phyloP scores from a whole-genome alignment of 225 moss, liverwort and hornwort species.

The Pseudisothecium myosuroides region DNA sequence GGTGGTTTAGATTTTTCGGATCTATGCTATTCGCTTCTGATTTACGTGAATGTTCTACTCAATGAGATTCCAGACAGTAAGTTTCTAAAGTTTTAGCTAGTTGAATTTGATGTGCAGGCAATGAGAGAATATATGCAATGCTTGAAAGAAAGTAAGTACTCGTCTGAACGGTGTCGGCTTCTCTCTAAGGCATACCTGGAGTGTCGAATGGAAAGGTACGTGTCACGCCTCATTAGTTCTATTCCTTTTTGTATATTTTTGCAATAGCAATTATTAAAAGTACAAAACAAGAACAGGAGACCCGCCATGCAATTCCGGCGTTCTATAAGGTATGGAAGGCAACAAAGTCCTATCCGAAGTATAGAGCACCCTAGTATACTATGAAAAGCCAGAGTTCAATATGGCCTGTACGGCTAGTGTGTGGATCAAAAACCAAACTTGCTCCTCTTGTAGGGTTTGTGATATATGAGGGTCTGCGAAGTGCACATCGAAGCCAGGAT shows the following conservation, averaged over 20 bases:
- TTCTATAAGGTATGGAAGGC: neutral
- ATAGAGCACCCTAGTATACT: neutral
- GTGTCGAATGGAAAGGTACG: slow-evolving; percentile 84
- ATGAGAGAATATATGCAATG: slow-evolving; percentile 94
- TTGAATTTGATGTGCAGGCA: slow-evolving; percentile 32
- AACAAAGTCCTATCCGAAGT: neutral
- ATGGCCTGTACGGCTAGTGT: neutral
- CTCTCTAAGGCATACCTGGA: slow-evolving; percentile 75
- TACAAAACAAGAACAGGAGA: neutral
- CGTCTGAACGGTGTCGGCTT: slow-evolving; percentile 73
- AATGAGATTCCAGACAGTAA: neutral
- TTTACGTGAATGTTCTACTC: neutral
- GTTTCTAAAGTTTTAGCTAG: neutral
- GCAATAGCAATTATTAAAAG: neutral
- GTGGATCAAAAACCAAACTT: neutral
- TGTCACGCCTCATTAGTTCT: neutral
- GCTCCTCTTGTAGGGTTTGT: neutral
- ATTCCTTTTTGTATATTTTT: neutral
- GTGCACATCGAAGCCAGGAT: neutral
- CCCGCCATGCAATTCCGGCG: neutral
- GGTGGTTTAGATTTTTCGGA: neutral
- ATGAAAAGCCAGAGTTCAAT: neutral
- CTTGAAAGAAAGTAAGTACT: slow-evolving; percentile 70
- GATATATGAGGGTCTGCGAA: neutral
- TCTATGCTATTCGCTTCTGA: neutral